Percentiles rank a stretch among this genome's conserved stretches.
Evolutionary conservation across 1,284 basidiomycete species (phyloP).

Genomic region (Boletus calvinii): DNA sequence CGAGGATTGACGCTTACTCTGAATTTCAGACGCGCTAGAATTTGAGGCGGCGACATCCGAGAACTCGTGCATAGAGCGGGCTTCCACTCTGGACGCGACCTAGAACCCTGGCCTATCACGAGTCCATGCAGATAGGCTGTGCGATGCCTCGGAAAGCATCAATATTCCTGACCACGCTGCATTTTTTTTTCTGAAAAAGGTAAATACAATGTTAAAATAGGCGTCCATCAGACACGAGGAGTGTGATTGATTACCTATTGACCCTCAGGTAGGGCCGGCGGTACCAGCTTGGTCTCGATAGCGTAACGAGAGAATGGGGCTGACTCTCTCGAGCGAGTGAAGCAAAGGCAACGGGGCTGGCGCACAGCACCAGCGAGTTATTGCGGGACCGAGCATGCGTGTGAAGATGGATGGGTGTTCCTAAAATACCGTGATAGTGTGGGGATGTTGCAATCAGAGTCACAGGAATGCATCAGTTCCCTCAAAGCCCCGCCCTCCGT

Average conservation of each 20-base stretch:
- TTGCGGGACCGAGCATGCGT: slow-evolving; percentile 8
- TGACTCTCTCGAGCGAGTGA: too few relatives aligned
- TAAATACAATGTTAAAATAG: slow-evolving; percentile 4
- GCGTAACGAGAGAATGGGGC: neutral
- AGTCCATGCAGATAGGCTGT: neutral
- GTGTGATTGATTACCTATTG: neutral
- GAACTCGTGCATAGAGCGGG: neutral
- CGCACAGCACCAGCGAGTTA: neutral
- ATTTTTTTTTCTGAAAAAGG: neutral
- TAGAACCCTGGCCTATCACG: neutral
- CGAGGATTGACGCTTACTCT: neutral
- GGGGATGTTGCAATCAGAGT: neutral
- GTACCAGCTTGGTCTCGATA: neutral
- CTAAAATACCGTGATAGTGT: neutral
- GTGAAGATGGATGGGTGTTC: neutral
- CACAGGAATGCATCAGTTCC: neutral
- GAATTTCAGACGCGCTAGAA: neutral
- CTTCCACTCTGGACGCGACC: neutral
- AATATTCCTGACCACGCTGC: neutral
- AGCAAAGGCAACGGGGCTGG: neutral
- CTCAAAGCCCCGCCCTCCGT: neutral
- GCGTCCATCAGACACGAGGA: neutral
- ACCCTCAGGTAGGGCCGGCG: too few relatives aligned
- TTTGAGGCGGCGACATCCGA: neutral
- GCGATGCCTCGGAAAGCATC: neutral